These are phyloP conservation scores for Pythium diclinum DNA, from an alignment of 352 stramenopile species.

Conservation along the genomic window DNA sequence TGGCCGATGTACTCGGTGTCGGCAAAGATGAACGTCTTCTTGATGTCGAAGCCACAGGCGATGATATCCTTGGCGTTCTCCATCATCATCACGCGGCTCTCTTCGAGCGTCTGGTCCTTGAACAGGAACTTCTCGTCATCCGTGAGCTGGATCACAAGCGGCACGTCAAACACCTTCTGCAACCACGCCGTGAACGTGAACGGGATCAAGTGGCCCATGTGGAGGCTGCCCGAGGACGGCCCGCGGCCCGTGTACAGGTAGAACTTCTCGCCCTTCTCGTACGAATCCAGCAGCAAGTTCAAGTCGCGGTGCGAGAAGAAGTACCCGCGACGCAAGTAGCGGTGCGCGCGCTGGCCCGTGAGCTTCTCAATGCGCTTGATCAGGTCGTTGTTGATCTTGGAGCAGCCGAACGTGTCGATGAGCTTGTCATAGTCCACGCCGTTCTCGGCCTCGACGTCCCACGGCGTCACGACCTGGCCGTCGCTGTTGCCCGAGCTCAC, in stretches of 20 bases:
- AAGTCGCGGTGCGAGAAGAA: conserved; percentile 99
- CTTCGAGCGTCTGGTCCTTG: conserved; percentile 93
- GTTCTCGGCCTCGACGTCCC: conserved; percentile 93
- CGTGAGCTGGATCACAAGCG: conserved; percentile 99
- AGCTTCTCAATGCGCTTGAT: conserved; percentile 95
- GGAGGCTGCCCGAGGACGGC: conserved; percentile 95
- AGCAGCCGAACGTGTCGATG: conserved; percentile 97
- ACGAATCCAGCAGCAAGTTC: conserved; percentile 92
- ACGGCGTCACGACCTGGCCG: conserved; percentile 89
- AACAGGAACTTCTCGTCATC: conserved; percentile 99
- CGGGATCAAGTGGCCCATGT: conserved; percentile 99
- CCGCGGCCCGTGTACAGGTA: conserved; percentile 99
- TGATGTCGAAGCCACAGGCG: conserved; percentile 94
- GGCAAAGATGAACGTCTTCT: conserved; percentile 99
- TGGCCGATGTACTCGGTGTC: conserved; percentile 98
- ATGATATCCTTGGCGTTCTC: conserved; percentile 99
- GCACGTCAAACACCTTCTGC: conserved; percentile 98
- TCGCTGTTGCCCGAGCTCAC: conserved; percentile 43
- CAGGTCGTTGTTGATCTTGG: conserved; percentile 91
- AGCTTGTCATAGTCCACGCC: conserved; percentile 99
- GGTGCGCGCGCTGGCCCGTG: conserved; percentile 92
- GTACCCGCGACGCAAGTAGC: conserved; percentile 97
- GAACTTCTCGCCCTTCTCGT: conserved; percentile 96
- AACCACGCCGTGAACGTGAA: conserved; percentile 99
- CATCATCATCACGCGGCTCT: conserved; percentile 92